Evolutionary conservation across 2,329 filamentous ascomycete species (phyloP).

Genomic region (Nannizziopsis arthrosporioides): DNA sequence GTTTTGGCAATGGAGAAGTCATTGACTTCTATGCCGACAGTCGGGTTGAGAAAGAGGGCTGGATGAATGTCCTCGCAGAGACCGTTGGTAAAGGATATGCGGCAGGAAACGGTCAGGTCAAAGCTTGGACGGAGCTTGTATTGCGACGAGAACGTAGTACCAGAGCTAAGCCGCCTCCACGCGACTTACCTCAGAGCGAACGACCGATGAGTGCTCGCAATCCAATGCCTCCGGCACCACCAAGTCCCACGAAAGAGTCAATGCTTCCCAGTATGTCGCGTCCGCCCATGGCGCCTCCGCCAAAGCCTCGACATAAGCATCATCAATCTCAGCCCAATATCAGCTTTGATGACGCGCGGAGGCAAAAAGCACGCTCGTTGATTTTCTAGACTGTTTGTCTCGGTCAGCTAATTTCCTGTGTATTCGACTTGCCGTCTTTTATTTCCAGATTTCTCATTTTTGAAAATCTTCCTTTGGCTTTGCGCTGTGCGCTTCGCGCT

Average conservation of each 20-base stretch:
- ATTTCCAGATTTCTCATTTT: too few relatives aligned
- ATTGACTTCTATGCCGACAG: conserved; percentile 98
- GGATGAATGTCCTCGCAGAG: conserved; percentile 82
- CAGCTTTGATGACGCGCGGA: conserved; percentile 24
- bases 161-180: conserved; percentile 21
- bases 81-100: conserved; percentile 46
- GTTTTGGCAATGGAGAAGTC: conserved; percentile 94
- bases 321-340: conserved; percentile 32
- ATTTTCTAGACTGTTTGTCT: conserved; percentile 24
- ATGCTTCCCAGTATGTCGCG: conserved; percentile 22
- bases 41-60: conserved; percentile 74
- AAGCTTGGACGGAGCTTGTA: conserved; percentile 53
- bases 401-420: background rate
- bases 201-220: conserved; percentile 10
- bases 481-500: conserved; percentile 5
- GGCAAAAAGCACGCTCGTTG: conserved; percentile 33
- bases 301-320: conserved; percentile 29
- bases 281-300: conserved; percentile 21
- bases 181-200: conserved; percentile 1
- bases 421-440: background rate
- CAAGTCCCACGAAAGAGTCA: conserved; percentile 19
- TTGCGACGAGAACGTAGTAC: conserved; percentile 37
- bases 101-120: conserved; percentile 34
- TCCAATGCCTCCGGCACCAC: conserved; percentile 13
- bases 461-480: conserved; percentile 5